A percentile compares a stretch with the other conserved stretches of the same genome.
phyloP scores from a whole-genome alignment of 202 grass and related monocot species.

The Musa balbisiana region DNA sequence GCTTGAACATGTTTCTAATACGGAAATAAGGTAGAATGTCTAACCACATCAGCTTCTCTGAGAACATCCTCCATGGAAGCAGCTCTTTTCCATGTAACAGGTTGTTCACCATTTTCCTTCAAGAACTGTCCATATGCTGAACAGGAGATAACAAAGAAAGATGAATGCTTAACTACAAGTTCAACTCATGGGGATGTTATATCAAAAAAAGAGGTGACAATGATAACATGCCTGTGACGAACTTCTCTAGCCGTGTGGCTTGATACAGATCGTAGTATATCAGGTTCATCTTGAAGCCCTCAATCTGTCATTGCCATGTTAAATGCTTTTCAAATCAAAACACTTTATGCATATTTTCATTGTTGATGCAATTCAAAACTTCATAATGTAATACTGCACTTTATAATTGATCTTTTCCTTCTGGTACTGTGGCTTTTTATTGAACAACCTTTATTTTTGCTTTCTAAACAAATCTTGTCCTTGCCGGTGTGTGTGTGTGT shows the following conservation, averaged over 20 bases:
- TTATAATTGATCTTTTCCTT: no score
- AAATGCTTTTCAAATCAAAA: no score
- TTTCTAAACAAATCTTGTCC: no score
- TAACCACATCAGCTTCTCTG: slow-evolving; percentile 81
- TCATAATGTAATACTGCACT: no score
- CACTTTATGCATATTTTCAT: no score
- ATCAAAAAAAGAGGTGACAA: background rate
- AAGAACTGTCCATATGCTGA: slow-evolving; percentile 75
- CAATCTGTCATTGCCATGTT: slow-evolving; percentile 36
- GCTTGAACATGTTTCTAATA: no score
- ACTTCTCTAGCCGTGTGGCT: slow-evolving; percentile 81
- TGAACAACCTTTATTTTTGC: no score
- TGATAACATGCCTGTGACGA: slow-evolving; percentile 62
- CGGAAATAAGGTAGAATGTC: slow-evolving; percentile 3
- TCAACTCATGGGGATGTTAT: background rate
- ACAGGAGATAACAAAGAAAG: background rate
- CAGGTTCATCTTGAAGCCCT: slow-evolving; percentile 92
- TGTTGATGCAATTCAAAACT: no score
- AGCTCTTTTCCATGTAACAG: slow-evolving; percentile 87
- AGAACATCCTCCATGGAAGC: slow-evolving; percentile 89
- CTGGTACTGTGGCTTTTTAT: no score
- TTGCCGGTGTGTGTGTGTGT: no score
- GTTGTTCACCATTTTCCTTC: slow-evolving; percentile 72
- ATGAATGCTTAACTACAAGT: background rate
- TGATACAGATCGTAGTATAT: slow-evolving; percentile 95